Base-by-base conservation (phyloP, 176 grass and related monocot genomes). In the Zoysia pacifica region DNA sequence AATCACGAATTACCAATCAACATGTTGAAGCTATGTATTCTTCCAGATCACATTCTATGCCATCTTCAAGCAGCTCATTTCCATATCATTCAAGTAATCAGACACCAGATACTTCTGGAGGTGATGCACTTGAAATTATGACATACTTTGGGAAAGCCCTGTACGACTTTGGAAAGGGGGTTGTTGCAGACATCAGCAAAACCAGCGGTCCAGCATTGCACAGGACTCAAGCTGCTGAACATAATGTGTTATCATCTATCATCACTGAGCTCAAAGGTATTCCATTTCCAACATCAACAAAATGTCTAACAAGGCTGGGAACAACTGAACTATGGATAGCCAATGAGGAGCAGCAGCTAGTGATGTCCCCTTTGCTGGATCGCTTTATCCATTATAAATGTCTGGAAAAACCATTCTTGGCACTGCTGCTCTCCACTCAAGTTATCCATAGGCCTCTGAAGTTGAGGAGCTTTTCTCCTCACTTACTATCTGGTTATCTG, bases 111-210 rank as follows among this genome's bases (percentile, higher is more conserved):
- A 72, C 84, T 90, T 88, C 91, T 82, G 91, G 94, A 51, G 94
- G 94, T 40, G 91, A 97, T 58, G 89, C 94, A 56, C 86, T 97
- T 84, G 94, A 97, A 79, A 94, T 97, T 73, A 87, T 97, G 74
- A 91, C 94, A 65, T 94, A 87, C 87, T 97, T 97, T 40, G 94
- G 94, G 51, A 97, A 97, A 86, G 94, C 94, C 38, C 72, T 97
- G 79, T 97, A 94, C 88, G 94, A 94, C 79, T 94, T 97, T 46
- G 87, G 94, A 42, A 92, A 89, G 75, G 94, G 91, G 7, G 89
- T 97, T 86, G 94, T 97, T 38, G 94, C 94, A 87, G 94, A 97
- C 83, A 94, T 97, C 65, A 86, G 89, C 85, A 91, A 89, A 78
- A 80, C 85, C 39, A 82, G 70, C 56, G 83, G 87, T 76, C 69